Evolutionary conservation across 2,329 filamentous ascomycete species (phyloP), one percentile per base, ranked within the genome.

Genomic region (Zarea fungicola): DNA sequence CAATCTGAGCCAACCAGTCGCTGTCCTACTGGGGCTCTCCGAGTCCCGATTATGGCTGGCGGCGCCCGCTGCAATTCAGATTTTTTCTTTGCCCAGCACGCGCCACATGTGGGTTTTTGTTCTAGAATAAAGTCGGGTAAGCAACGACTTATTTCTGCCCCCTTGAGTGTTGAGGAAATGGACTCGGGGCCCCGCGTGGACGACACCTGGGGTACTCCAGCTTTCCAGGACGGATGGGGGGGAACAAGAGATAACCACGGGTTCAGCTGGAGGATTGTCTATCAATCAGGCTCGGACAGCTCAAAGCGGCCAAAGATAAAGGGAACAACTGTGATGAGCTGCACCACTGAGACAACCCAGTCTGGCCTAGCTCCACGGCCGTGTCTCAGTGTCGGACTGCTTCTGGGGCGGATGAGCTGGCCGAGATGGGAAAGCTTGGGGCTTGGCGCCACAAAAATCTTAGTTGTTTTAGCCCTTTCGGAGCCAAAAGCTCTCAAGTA

Each of bases 391-490:
- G 7, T 18, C 10, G 16, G 28, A 36, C 21, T 26, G 42, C n/a
- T 16, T 35, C 21, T 43, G 42, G 21, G 41, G 29, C 41, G 16
- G 40, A 29, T 31, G 41, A 19, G 29, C 29, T 40, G 35, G n/a
- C 44, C 36, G 44, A 34, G 44, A 48, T 48, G 44, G 28, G 35
- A 48, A 39, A 32, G 36, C 44, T 4, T 41, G 28, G 44, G 35
- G 35, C 21, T 10, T 23, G 36, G 36, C 36, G 36, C 8, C 44
- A 40, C 44, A 16, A 6, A 41, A n/a, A n/a, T n/a, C n/a, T 36
- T 25, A 19, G 11, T 14, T n/a, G 19, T 25, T n/a, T 19, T 11
- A 41, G 35, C 35, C 36, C 14, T 6, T 25, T 26, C 19, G 19
- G 43, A 40, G 44, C 25, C n/a, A n/a, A n/a, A 40, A 32, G 26